Conservation (phyloP, 176 grass and related monocot genomes). For the Triticum aestivum region IWGSC_CS_RefSeq_v2.1 NC_057802.1:355398906-355399405, state of each 20-base stretch:
- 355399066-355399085: conserved; percentile 5
- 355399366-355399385: background rate
- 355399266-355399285: background rate
- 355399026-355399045: background rate
- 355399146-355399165: background rate
- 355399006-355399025: conserved; percentile 1
- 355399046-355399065: background rate
- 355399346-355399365: background rate
- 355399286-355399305: background rate
- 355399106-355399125: background rate
- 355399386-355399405: conserved; percentile 5
- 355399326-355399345: background rate
- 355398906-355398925: background rate
- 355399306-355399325: background rate
- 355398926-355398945: background rate
- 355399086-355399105: conserved; percentile 1
- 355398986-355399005: conserved; percentile 13
- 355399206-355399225: background rate
- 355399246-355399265: conserved; percentile 25
- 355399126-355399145: background rate
- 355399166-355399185: conserved; percentile 1
- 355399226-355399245: background rate
- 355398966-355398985: background rate
- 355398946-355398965: background rate
- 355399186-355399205: conserved; percentile 12